Conservation (phyloP, 345 rosid genomes). For the Psidium friedrichsthalianum region DNA sequence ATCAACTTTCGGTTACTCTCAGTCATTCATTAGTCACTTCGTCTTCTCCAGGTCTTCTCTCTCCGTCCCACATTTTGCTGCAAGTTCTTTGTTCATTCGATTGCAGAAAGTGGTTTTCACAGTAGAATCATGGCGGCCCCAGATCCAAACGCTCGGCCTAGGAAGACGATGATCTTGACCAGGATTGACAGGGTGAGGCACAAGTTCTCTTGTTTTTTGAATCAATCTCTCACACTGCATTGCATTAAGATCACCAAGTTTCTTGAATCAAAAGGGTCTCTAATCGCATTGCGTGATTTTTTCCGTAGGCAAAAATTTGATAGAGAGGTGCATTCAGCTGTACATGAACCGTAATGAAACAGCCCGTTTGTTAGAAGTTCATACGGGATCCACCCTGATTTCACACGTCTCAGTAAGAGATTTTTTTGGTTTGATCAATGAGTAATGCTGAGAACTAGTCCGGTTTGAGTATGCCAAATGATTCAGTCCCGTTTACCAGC, state of each 20-base stretch:
- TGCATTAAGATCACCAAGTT: background rate
- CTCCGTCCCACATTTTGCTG: background rate
- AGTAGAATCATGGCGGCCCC: background rate
- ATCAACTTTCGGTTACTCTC: background rate
- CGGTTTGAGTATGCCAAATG: background rate
- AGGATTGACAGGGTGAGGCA: background rate
- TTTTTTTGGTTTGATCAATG: background rate
- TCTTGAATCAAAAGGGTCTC: background rate
- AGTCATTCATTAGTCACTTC: background rate
- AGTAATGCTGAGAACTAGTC: background rate
- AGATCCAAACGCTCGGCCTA: background rate
- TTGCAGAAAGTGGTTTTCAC: background rate
- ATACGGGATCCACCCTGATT: background rate
- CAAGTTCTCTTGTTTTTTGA: background rate
- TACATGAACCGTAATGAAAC: background rate
- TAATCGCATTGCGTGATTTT: background rate
- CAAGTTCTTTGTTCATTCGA: background rate
- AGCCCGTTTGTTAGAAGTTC: background rate
- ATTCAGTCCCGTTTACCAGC: background rate
- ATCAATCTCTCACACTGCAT: background rate
- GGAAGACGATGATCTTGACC: background rate
- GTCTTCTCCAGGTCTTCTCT: background rate
- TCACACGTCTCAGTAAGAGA: background rate
- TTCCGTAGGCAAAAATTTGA: background rate
- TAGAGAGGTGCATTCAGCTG: background rate